Evolutionary conservation across 306 rosid genomes (phyloP).

Genomic region (barrel medic (Medicago truncatula)): MtrunA17r5.0-ANR NC_053043.1:12747501-12748000

Average conservation of each 20-base stretch:
- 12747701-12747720: background rate
- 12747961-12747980: background rate
- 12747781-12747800: too few relatives aligned
- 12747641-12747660: slow-evolving; percentile 15
- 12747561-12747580: slow-evolving; percentile 34
- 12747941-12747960: background rate
- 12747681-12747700: background rate
- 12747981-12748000: background rate
- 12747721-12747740: background rate
- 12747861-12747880: slow-evolving; percentile 2
- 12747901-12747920: background rate
- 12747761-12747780: too few relatives aligned
- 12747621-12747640: slow-evolving; percentile 6
- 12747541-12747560: slow-evolving; percentile 20
- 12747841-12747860: background rate
- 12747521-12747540: slow-evolving; percentile 30
- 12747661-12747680: background rate
- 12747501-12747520: slow-evolving; percentile 41
- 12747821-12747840: background rate
- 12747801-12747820: too few relatives aligned
- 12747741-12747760: too few relatives aligned
- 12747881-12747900: background rate
- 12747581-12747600: slow-evolving; percentile 22
- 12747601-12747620: slow-evolving; percentile 6
- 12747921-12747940: background rate